Evolutionary conservation across 495 filamentous ascomycete species (phyloP).

Genomic region (Talaromyces nanjingensis): DNA sequence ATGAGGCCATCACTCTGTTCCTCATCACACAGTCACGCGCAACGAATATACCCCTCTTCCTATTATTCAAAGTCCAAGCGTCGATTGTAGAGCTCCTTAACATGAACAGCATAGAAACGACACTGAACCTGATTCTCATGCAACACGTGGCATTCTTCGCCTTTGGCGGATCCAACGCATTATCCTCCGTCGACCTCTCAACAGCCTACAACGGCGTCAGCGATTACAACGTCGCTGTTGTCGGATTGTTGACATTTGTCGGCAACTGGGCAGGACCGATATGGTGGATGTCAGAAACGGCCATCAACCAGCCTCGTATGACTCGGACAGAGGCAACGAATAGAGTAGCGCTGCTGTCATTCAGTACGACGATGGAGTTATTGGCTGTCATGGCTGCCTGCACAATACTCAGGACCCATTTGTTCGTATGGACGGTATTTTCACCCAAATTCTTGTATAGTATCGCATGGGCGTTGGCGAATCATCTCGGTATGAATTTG

Average conservation of each 20-base stretch:
- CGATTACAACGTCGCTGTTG: constrained; percentile 57
- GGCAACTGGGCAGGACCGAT: constrained; percentile 90
- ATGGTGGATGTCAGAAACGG: constrained; percentile 67
- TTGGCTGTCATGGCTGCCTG: constrained; percentile 84
- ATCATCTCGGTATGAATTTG: constrained; percentile 65
- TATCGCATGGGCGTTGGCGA: constrained; percentile 77
- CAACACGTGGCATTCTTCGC: constrained; percentile 81
- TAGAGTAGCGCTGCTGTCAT: constrained; percentile 56
- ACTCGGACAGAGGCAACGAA: constrained; percentile 13
- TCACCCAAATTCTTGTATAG: constrained; percentile 92
- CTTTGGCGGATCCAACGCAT: constrained; percentile 85
- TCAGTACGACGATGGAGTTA: constrained; percentile 53
- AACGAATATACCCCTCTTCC: constrained; percentile 76
- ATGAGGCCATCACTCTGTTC: constrained; percentile 68
- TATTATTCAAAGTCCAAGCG: constrained; percentile 58
- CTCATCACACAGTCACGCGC: constrained; percentile 79
- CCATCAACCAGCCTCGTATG: constrained; percentile 43
- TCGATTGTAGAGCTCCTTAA: constrained; percentile 40
- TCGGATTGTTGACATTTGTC: constrained; percentile 75
- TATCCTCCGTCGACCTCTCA: constrained; percentile 79
- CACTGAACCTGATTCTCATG: constrained; percentile 56
- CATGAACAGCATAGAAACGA: constrained; percentile 48
- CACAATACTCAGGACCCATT: constrained; percentile 71
- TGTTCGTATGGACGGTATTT: constrained; percentile 99
- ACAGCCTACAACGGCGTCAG: constrained; percentile 78